phyloP scores from a whole-genome alignment of 2,329 filamentous ascomycete species.

The Monosporascus sp. region DNA sequence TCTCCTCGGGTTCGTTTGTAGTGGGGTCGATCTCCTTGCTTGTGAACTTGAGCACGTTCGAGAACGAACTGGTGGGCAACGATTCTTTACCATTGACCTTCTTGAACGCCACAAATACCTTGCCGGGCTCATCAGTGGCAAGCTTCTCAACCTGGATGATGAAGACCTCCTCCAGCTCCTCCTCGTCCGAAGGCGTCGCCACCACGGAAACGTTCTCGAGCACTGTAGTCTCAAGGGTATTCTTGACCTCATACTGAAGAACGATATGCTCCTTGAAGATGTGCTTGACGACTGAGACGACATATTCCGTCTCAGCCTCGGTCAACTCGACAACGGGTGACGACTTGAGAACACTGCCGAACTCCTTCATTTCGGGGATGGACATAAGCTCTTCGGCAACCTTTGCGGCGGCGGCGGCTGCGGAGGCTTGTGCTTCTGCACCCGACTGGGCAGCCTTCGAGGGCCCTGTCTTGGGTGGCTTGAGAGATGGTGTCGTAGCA shows the following conservation, averaged over 20 bases:
- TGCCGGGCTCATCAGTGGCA: conserved; percentile 78
- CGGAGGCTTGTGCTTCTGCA: conserved; percentile 69
- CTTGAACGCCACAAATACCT: conserved; percentile 92
- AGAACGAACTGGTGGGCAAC: conserved; percentile 78
- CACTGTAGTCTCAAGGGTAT: conserved; percentile 86
- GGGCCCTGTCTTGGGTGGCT: conserved; percentile 78
- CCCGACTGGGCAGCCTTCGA: conserved; percentile 64
- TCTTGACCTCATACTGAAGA: conserved; percentile 95
- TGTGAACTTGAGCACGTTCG: conserved; percentile 92
- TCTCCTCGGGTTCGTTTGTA: conserved; percentile 86
- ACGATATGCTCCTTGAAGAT: conserved; percentile 97
- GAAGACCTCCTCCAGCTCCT: conserved; percentile 84
- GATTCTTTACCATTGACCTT: conserved; percentile 69
- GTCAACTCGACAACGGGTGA: conserved; percentile 82
- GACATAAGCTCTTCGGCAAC: conserved; percentile 82
- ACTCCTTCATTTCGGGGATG: conserved; percentile 86
- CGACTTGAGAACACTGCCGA: conserved; percentile 88
- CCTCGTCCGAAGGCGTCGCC: conserved; percentile 73
- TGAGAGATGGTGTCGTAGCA: conserved; percentile 84
- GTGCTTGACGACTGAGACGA: conserved; percentile 90
- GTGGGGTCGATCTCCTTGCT: conserved; percentile 97
- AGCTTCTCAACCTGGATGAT: conserved; percentile 85
- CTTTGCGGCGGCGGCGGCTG: conserved; percentile 76
- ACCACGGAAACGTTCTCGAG: conserved; percentile 84
- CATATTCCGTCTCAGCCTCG: conserved; percentile 95